Base-by-base conservation (phyloP, 345 rosid genomes). In the Viola odorata region DNA sequence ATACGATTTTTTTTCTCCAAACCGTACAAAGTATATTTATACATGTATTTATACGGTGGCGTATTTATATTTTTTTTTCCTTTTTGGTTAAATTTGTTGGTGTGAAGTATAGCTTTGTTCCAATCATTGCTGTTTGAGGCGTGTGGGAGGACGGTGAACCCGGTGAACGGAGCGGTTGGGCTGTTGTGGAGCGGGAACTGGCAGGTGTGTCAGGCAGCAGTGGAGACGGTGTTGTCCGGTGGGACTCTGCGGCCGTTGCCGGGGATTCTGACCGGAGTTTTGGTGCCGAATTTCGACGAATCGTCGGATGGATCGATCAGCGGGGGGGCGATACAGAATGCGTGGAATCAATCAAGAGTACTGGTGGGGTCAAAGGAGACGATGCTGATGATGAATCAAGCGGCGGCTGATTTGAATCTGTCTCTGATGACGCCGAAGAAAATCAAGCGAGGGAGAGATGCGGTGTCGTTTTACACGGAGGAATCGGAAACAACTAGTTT, bases 61-160 rank as follows among this genome's bases (percentile, higher is more conserved):
- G 12, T 5, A 15, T 45, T 5, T 5, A 52, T 49, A 3, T 40
- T 39, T 6, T 50, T 15, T 38, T 23, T 15, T 17, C 5, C 3
- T 14, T 41, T 37, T 38, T 17, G 7, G 13, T 42, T 17, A 4
- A 4, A 8, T 55, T 16, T 64, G 40, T 6, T 41, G 12, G 10
- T 10, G 6, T 14, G 57, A 53, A 53, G 57, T 56, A 41, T 52
- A 84, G 89, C 75, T 69, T 64, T 84, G 80, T 81, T 79, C 62
- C 84, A 84, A 47, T 84, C 89, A 12, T 71, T 84, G 55, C 62
- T 84, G 58, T 81, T 70, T 37, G 89, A 84, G 68, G 85, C 85
- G 9, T 84, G 89, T 45, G 89, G 85, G n/a, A 66, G 89, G 3
- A 79, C 89, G 17, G 82, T 84, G 41, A 84, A 81, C 69, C 85